Evolutionary conservation across 2,329 filamentous ascomycete species (phyloP).

Genomic region (Botrytis fragariae): DNA sequence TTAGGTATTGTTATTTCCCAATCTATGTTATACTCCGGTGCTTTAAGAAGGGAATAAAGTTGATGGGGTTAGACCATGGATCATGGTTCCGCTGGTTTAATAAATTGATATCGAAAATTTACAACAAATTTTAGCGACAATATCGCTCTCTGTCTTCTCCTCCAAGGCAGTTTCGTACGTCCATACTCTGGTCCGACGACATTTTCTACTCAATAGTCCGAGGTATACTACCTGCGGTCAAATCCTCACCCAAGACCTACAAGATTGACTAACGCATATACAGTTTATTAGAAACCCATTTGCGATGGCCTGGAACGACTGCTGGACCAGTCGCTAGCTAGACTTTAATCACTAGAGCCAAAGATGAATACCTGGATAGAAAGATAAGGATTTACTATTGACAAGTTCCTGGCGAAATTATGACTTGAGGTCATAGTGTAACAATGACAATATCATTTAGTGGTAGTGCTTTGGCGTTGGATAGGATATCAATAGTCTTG

Average conservation of each 20-base stretch:
- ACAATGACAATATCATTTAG: neutral
- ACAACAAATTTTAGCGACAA: too few species aligned
- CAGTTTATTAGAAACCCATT: neutral
- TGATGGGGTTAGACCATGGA: too few species aligned
- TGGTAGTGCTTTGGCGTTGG: neutral
- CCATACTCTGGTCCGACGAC: neutral
- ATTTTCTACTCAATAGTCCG: neutral
- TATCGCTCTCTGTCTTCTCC: fast-evolving
- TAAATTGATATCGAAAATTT: too few species aligned
- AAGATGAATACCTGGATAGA: neutral
- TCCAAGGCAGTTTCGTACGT: fast-evolving
- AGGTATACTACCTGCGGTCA: neutral
- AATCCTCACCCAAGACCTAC: neutral
- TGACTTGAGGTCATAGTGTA: neutral
- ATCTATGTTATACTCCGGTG: too few species aligned
- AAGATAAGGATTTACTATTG: neutral
- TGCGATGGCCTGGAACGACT: neutral
- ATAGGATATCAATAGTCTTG: neutral
- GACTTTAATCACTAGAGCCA: neutral
- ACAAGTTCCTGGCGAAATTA: neutral
- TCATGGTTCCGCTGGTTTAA: too few species aligned
- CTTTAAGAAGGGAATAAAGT: fast-evolving
- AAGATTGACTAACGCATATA: neutral
- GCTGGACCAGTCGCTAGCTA: neutral
- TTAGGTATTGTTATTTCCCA: too few species aligned